phyloP scores from a whole-genome alignment of 345 rosid species.

The Combretum micranthum region DNA sequence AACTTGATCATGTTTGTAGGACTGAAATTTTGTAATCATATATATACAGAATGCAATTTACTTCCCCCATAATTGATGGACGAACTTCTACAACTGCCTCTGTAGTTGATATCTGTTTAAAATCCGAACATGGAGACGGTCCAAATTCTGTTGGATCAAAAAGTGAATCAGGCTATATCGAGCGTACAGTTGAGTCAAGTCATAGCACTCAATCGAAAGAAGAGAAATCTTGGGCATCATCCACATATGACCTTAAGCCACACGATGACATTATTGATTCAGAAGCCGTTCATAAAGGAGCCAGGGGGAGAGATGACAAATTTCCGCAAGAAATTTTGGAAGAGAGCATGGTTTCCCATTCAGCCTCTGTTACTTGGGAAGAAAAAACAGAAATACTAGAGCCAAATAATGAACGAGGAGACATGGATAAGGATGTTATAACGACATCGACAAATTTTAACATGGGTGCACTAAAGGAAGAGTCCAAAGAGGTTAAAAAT shows the following conservation, averaged over 20 bases:
- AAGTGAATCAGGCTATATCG: constrained; percentile 44
- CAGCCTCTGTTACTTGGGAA: constrained; percentile 58
- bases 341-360: constrained; percentile 26
- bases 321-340: constrained; percentile 25
- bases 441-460: constrained; percentile 24
- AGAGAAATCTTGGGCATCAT: constrained; percentile 18
- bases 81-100: constrained; percentile 25
- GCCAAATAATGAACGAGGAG: constrained; percentile 23
- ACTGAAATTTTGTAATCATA: constrained; percentile 15
- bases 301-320: constrained; percentile 23
- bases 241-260: constrained; percentile 26
- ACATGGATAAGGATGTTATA: constrained; percentile 25
- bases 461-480: constrained; percentile 16
- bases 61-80: constrained; percentile 30
- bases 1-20: constrained; percentile 3
- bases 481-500: constrained; percentile 1
- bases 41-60: constrained; percentile 44
- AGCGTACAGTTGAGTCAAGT: constrained; percentile 30
- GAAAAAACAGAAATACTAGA: constrained; percentile 62
- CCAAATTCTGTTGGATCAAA: constrained; percentile 45
- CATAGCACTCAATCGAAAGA: constrained; percentile 35
- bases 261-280: constrained; percentile 32
- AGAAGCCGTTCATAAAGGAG: constrained; percentile 26
- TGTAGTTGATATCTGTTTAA: constrained; percentile 35
- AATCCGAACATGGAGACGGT: constrained; percentile 38